A percentile compares a stretch with the other conserved stretches of the same genome.
Evolutionary conservation across 2,329 filamentous ascomycete species (phyloP).

Genomic region (Elsinoe necatrix): DNA sequence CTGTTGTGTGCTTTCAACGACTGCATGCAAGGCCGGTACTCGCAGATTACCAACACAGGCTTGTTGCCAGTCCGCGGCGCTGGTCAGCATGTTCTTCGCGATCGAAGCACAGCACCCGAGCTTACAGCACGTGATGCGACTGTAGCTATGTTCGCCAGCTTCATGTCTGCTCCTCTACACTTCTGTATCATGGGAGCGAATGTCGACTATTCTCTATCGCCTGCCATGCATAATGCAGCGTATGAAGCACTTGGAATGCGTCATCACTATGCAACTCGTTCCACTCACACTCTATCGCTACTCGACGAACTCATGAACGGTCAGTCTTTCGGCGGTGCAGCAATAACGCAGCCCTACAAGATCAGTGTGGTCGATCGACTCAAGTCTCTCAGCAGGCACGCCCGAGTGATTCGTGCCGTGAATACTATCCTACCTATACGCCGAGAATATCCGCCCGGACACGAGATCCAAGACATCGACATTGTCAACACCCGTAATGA

Average conservation of each 20-base stretch:
- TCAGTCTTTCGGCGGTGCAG: slow-evolving; percentile 61
- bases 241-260: slow-evolving; percentile 59
- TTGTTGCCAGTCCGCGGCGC: slow-evolving; percentile 47
- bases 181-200: slow-evolving; percentile 68
- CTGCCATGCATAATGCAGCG: slow-evolving; percentile 68
- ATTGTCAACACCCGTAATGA: slow-evolving; percentile 52
- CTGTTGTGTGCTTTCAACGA: slow-evolving; percentile 55
- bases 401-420: slow-evolving; percentile 64
- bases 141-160: slow-evolving; percentile 56
- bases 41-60: slow-evolving; percentile 57
- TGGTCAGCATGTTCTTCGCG: neutral
- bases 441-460: slow-evolving; percentile 30
- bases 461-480: slow-evolving; percentile 39
- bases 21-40: slow-evolving; percentile 53
- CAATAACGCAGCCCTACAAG: slow-evolving; percentile 65
- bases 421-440: slow-evolving; percentile 69
- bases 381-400: slow-evolving; percentile 61
- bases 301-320: slow-evolving; percentile 58
- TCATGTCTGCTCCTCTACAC: slow-evolving; percentile 59
- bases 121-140: slow-evolving; percentile 58
- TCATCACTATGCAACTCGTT: slow-evolving; percentile 57
- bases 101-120: slow-evolving; percentile 25
- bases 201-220: slow-evolving; percentile 63
- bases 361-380: slow-evolving; percentile 59
- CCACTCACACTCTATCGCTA: slow-evolving; percentile 53